Evolutionary conservation across 495 filamentous ascomycete genomes (phyloP), one percentile per base, ranked within the genome.

Genomic region (Talaromyces adpressus): DNA sequence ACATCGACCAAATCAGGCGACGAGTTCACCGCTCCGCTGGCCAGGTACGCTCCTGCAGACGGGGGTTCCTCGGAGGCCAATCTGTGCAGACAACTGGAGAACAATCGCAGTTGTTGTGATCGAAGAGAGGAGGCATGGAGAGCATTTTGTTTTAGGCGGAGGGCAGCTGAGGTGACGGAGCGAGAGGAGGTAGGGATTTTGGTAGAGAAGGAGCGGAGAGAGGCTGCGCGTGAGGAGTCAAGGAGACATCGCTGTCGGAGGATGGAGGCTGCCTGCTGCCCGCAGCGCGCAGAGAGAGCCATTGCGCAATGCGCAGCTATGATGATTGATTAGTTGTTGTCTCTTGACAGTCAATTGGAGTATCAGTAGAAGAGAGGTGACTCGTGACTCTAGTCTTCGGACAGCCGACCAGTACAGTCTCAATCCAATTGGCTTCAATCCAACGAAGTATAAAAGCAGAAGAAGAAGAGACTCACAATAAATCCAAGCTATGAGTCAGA

Each of bases 21-120:
- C 25, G 84, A 78, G 69, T 88, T 88, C 65, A 98, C 85, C 57
- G 85, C 89, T 61, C 92, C 93, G 75, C 91, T 96, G 59, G 88
- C 84, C 62, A 98, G 80, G 74, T 96, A 96, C 58, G 93, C 90
- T 70, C 93, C 87, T 20, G 93, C 88, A 68, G 90, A 89, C 34
- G 92, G 93, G 49, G 91, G 87, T 66, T 82, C 77, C 73, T 80
- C 73, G 12, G 71, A 63, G 34, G 75, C 72, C 60, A 79, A 65
- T 64, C 74, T 75, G 65, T 64, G 65, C 39, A 79, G 64, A 14
- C 75, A 73, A 66, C 71, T 77, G 39, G 78, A 81, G 70, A 81
- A 80, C 32, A 71, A 68, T 62, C 77, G 76, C 68, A 79, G 68
- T 72, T 81, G 78, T 69, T 79, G 72, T n/a, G 75, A 73, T 41